Conservation (phyloP, 139 green algal species). For the Ettlia oleoabundans region DNA sequence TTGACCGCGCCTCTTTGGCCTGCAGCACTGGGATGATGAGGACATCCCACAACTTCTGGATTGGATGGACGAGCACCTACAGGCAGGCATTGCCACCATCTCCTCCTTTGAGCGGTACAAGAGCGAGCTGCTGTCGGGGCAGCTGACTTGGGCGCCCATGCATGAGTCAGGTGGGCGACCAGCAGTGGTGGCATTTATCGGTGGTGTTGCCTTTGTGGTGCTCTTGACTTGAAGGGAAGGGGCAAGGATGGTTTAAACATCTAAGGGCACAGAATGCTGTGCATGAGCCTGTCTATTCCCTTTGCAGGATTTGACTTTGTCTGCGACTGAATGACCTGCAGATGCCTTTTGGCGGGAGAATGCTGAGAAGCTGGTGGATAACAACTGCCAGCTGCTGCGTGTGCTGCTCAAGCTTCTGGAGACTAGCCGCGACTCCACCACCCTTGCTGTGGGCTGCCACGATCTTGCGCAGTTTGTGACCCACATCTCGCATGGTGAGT, state of each 20-base stretch:
- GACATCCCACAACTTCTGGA: conserved; percentile 86
- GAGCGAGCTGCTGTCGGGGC: conserved; percentile 73
- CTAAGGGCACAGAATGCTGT: too few species aligned
- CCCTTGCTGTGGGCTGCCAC: conserved; percentile 89
- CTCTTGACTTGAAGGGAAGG: background rate
- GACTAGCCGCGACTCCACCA: conserved; percentile 72
- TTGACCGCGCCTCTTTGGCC: background rate
- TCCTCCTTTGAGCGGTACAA: conserved; percentile 87
- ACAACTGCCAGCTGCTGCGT: conserved; percentile 91
- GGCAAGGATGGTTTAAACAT: background rate
- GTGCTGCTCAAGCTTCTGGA: conserved; percentile 93
- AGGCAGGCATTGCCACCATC: conserved; percentile 74
- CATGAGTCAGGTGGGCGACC: conserved; percentile 18
- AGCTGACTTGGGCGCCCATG: conserved; percentile 77
- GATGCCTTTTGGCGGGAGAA: conserved; percentile 85
- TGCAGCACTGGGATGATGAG: conserved; percentile 88
- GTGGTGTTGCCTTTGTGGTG: background rate
- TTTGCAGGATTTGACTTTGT: too few species aligned
- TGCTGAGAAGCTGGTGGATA: conserved; percentile 87
- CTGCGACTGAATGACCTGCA: too few species aligned
- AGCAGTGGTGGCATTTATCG: background rate
- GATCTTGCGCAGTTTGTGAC: conserved; percentile 93
- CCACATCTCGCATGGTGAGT: conserved; percentile 72
- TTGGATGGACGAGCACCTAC: conserved; percentile 80
- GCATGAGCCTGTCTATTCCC: too few species aligned